Percentiles rank a stretch among this genome's conserved stretches.
These are phyloP conservation scores for Acanthamoeba culbertsoni DNA, from an alignment of 208 protist species.

Conservation along the genomic window DNA sequence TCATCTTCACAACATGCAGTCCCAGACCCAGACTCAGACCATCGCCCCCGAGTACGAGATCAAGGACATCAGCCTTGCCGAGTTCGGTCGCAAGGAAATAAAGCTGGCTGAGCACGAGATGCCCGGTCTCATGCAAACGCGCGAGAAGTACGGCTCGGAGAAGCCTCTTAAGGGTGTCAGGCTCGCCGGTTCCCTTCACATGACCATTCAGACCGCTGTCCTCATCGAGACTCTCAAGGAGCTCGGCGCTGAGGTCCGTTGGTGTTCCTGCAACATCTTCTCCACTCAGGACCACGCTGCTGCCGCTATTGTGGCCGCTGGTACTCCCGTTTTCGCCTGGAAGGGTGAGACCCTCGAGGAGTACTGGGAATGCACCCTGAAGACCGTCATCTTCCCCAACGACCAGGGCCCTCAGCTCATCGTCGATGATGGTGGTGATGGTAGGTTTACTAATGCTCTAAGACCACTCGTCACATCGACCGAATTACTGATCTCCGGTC, in stretches of 20 bases:
- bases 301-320: constrained; percentile 91
- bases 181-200: constrained; percentile 99
- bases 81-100: constrained; percentile 76
- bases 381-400: constrained; percentile 89
- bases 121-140: constrained; percentile 98
- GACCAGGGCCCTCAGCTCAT: constrained; percentile 94
- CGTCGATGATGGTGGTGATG: constrained; percentile 99
- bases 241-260: constrained; percentile 96
- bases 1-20: neutral
- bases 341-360: constrained; percentile 99
- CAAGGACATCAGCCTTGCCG: constrained; percentile 35
- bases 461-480: too few relatives aligned
- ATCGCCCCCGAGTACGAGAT: constrained; percentile 19
- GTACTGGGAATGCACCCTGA: constrained; percentile 98
- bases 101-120: constrained; percentile 99
- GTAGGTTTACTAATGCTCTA: neutral
- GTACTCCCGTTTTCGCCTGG: constrained; percentile 97
- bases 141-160: constrained; percentile 85
- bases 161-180: constrained; percentile 96
- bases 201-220: constrained; percentile 99
- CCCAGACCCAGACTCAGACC: neutral
- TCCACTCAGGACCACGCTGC: constrained; percentile 97
- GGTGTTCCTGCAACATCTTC: constrained; percentile 97
- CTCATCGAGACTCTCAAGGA: constrained; percentile 98
- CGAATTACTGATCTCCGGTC: too few relatives aligned